Conservation (phyloP, 1,284 basidiomycete species). For the Takashimella tepidaria region DNA sequence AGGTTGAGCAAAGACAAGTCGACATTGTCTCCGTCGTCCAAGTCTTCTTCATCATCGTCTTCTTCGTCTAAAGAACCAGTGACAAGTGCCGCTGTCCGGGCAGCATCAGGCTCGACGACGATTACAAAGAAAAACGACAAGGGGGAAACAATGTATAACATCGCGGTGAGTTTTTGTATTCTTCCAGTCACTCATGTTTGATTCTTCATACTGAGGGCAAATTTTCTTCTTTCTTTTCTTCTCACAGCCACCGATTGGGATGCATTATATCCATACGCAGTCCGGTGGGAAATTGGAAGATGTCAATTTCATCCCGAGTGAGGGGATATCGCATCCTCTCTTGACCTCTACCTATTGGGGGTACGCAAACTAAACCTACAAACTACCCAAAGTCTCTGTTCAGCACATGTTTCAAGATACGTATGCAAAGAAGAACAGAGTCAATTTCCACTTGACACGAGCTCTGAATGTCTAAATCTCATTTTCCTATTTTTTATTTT, state of each 20-base stretch:
- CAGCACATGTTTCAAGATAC: no score
- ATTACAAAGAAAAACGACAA: neutral
- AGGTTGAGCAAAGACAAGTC: no score
- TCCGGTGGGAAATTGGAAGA: neutral
- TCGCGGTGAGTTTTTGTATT: neutral
- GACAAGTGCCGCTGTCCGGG: neutral
- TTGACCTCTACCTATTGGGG: neutral
- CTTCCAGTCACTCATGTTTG: no score
- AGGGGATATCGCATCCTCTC: neutral
- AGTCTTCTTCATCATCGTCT: slow-evolving; percentile 8
- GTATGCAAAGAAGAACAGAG: no score
- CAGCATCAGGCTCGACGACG: neutral
- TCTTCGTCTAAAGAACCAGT: slow-evolving; percentile 3
- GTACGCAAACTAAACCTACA: neutral
- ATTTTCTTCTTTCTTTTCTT: neutral
- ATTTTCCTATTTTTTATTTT: no score
- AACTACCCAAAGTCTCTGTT: no score
- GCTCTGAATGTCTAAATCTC: no score
- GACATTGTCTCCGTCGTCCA: slow-evolving; percentile 2
- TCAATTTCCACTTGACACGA: no score
- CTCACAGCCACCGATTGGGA: neutral
- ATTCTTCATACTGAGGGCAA: neutral
- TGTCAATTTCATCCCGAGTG: neutral
- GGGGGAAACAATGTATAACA: neutral
- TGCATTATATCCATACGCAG: slow-evolving; percentile 1